These are phyloP conservation scores for Suillus subaureus DNA, from an alignment of 768 basidiomycete species.

Conservation along the genomic window DNA sequence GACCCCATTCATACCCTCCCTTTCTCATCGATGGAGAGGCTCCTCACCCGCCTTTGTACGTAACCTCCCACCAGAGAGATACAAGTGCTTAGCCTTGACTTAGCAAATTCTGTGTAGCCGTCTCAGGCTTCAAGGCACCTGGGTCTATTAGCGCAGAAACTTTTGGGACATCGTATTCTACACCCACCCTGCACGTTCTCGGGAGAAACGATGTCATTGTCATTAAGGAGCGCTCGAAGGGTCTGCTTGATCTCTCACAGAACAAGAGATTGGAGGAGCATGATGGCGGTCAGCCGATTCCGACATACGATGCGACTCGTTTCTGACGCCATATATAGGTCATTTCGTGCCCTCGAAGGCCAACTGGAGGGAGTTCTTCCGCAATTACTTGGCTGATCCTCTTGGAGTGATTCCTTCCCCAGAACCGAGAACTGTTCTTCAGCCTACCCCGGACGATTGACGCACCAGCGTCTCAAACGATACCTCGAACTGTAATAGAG, in stretches of 20 bases:
- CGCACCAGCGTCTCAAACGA: background rate
- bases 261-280: constrained; percentile 73
- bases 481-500: background rate
- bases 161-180: constrained; percentile 55
- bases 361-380: constrained; percentile 75
- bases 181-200: constrained; percentile 77
- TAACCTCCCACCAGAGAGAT: constrained; percentile 1
- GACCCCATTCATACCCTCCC: constrained; percentile 51
- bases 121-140: constrained; percentile 66
- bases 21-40: constrained; percentile 66
- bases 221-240: constrained; percentile 62
- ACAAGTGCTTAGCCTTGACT: background rate
- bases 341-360: constrained; percentile 84
- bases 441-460: constrained; percentile 19
- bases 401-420: constrained; percentile 50
- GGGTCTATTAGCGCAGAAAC: constrained; percentile 50
- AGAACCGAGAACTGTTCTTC: constrained; percentile 30
- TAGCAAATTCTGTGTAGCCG: constrained; percentile 75
- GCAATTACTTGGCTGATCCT: constrained; percentile 63
- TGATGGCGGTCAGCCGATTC: constrained; percentile 65
- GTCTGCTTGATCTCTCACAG: constrained; percentile 54
- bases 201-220: constrained; percentile 82
- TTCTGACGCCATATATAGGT: constrained; percentile 42
- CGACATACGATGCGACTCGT: background rate
- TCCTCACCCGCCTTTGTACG: constrained; percentile 77